Evolutionary conservation across 768 basidiomycete genomes (phyloP), one percentile per base, ranked within the genome.

Genomic region (Tylopilus balloui): DNA sequence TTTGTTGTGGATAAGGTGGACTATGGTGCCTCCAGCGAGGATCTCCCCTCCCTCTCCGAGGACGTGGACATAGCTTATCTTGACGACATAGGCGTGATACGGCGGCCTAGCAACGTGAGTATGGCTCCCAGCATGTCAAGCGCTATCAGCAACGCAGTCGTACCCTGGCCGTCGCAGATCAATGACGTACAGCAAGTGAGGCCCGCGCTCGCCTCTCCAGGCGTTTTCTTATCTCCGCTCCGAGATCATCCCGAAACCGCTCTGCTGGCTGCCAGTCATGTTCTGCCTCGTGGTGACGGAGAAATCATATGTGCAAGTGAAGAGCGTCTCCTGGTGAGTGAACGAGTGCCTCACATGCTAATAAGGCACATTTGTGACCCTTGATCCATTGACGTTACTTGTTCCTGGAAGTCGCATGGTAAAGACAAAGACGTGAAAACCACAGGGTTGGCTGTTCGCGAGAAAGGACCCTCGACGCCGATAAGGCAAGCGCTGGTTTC

Each of bases 221-320:
- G 59, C 2, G 41, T 57, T 29, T 57, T 55, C 28, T 42, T 71
- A 48, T 71, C 68, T 40, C 71, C 68, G 38, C 59, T 66, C 23
- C 57, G 51, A 24, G 50, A 54, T 45, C 31, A 42, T 23, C 44
- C 36, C 8, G 45, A 39, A 20, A 36, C 53, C 38, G 41, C 47
- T 34, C 31, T 39, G 42, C 40, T 48, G 48, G 48, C 51, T 52
- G 48, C 12, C 21, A 25, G 35, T 42, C 32, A 14, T 21, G 24
- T 32, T 38, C 39, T 12, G 36, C 53, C 53, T 54, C 48, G 38
- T 65, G 57, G 29, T 55, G 60, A 50, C 45, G 55, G 51, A 45
- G 38, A 50, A 47, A 51, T 51, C 28, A 44, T 45, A 48, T 27
- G 27, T 28, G 17, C 37, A 29, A 47, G 25, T 19, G 42, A 52